Percentiles rank a stretch among this genome's conserved stretches.
phyloP scores from a whole-genome alignment of 1,284 basidiomycete species.

The Agroathelia rolfsii region DNA sequence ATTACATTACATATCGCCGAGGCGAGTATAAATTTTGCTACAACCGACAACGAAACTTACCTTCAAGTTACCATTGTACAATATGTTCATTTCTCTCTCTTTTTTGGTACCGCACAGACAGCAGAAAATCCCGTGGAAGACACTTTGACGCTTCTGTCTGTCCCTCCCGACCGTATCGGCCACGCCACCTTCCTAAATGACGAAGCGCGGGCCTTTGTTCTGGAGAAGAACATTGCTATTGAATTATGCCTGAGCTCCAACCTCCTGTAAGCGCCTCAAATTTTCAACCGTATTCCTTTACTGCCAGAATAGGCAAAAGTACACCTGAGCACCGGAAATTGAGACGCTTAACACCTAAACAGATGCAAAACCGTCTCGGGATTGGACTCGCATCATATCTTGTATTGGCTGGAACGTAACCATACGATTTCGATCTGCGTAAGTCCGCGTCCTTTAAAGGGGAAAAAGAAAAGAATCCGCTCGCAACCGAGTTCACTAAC shows the following conservation, averaged over 20 bases:
- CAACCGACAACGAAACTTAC: too few relatives aligned
- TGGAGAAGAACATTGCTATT: slow-evolving; percentile 50
- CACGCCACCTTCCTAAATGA: slow-evolving; percentile 76
- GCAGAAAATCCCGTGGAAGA: slow-evolving; percentile 42
- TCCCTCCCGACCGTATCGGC: slow-evolving; percentile 60
- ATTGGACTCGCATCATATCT: slow-evolving; percentile 64
- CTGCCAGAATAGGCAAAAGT: not conserved
- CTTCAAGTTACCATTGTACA: not conserved
- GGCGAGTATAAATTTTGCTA: slow-evolving; percentile 27
- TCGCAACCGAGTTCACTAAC: slow-evolving; percentile 2
- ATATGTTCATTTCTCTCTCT: not conserved
- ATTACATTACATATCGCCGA: slow-evolving; percentile 78
- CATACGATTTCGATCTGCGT: slow-evolving; percentile 74
- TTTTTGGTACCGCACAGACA: slow-evolving; percentile 27
- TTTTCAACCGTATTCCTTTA: not conserved
- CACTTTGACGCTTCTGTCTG: slow-evolving; percentile 53
- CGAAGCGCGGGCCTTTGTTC: slow-evolving; percentile 45
- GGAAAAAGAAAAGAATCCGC: too few relatives aligned
- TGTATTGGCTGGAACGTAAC: slow-evolving; percentile 48
- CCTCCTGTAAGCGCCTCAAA: slow-evolving; percentile 40
- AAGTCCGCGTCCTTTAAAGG: slow-evolving; percentile 20
- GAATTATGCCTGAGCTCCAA: slow-evolving; percentile 82
- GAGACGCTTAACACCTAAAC: too few relatives aligned
- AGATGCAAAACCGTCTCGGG: slow-evolving; percentile 61
- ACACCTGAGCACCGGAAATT: not conserved